Conservation (phyloP, 305 asterid genomes). For the Solanum aculeatissimum region DNA sequence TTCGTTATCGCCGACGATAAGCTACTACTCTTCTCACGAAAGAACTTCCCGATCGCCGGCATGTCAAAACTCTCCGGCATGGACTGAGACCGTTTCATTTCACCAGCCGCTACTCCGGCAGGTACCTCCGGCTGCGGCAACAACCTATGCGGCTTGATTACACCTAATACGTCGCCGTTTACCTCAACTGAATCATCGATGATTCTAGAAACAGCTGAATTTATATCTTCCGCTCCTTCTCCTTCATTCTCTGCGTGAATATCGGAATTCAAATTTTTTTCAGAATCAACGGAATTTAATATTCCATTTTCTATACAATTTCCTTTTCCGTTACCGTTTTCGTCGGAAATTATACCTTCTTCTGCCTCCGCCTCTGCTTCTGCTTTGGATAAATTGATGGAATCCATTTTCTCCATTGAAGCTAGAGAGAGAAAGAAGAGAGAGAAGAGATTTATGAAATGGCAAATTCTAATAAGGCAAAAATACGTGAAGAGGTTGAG, state of each 20-base stretch:
- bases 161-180: background rate
- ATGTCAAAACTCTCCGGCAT: conserved; percentile 39
- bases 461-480: background rate
- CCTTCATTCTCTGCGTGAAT: background rate
- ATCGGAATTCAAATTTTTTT: background rate
- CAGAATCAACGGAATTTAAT: background rate
- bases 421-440: background rate
- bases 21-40: conserved; percentile 62
- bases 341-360: background rate
- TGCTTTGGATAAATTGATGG: background rate
- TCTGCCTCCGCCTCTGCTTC: background rate
- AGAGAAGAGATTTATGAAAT: background rate
- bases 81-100: conserved; percentile 29
- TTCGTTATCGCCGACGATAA: conserved; percentile 62
- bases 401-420: background rate
- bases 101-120: conserved; percentile 22
- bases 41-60: conserved; percentile 69
- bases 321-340: background rate
- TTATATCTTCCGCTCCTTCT: background rate
- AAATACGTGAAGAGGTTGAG: background rate
- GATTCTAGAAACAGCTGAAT: background rate
- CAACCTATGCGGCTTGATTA: conserved; percentile 30
- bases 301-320: background rate
- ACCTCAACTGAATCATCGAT: background rate
- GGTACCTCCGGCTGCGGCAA: conserved; percentile 87